Conservation (phyloP, 2,329 filamentous ascomycete species). For the Stachybotrys elegans region DNA sequence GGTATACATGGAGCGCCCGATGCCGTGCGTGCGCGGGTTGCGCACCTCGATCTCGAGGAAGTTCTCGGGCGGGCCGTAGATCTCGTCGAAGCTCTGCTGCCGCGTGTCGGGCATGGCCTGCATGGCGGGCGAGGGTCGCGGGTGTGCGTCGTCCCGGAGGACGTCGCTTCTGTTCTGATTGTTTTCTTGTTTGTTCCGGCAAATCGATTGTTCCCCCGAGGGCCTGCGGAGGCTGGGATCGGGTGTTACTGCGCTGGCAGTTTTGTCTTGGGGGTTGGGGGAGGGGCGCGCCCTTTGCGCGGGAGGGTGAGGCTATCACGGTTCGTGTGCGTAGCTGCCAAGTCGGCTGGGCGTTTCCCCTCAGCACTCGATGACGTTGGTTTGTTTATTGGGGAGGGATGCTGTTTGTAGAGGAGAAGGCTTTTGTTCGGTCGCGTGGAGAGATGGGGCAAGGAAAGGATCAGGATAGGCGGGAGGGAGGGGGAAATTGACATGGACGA, state of each 20-base stretch:
- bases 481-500: no score
- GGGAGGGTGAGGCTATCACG: slow-evolving; percentile 30
- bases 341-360: no score
- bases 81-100: slow-evolving; percentile 96
- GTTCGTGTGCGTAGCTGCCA: no score
- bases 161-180: neutral
- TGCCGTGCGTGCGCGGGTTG: slow-evolving; percentile 90
- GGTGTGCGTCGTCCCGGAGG: neutral
- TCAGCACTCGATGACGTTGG: no score
- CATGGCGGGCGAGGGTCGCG: slow-evolving; percentile 53
- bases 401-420: neutral
- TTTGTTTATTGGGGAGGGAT: neutral
- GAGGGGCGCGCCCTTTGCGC: no score
- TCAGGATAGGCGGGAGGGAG: no score
- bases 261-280: no score
- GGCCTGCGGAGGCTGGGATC: no score
- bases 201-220: no score
- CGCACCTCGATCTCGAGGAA: slow-evolving; percentile 97
- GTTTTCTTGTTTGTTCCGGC: neutral
- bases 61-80: slow-evolving; percentile 97
- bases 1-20: slow-evolving; percentile 94
- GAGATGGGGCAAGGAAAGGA: no score
- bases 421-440: neutral
- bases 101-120: slow-evolving; percentile 68
- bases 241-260: no score